Conservation (phyloP, 345 rosid species). For the Limnanthes douglasii region DNA sequence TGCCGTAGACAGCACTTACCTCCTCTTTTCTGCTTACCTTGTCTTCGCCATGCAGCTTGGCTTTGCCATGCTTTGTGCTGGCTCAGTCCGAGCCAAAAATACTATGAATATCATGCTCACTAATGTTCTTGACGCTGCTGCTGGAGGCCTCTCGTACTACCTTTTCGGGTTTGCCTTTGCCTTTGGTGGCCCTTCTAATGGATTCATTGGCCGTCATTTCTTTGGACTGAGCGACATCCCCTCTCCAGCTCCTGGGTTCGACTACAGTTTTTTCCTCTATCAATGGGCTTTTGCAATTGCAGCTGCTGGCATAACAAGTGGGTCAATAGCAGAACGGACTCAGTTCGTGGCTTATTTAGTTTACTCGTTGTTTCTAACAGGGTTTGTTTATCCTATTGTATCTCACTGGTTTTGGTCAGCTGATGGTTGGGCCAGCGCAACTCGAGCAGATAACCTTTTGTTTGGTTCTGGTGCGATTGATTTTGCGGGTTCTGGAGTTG, state of each 20-base stretch:
- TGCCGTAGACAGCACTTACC: constrained; percentile 47
- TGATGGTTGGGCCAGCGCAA: constrained; percentile 53
- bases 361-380: constrained; percentile 48
- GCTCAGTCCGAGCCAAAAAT: constrained; percentile 55
- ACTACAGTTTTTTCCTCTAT: constrained; percentile 41
- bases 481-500: constrained; percentile 37
- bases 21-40: constrained; percentile 59
- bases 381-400: constrained; percentile 45
- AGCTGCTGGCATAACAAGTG: constrained; percentile 40
- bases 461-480: constrained; percentile 20
- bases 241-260: constrained; percentile 5
- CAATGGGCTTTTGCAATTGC: constrained; percentile 59
- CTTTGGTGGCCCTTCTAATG: constrained; percentile 44
- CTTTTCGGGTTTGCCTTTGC: constrained; percentile 57
- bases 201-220: constrained; percentile 40
- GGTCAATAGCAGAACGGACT: constrained; percentile 58
- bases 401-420: constrained; percentile 58
- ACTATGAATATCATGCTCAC: constrained; percentile 71
- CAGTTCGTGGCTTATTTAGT: constrained; percentile 53
- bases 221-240: constrained; percentile 28
- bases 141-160: constrained; percentile 47
- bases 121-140: constrained; percentile 52
- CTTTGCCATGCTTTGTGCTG: constrained; percentile 63
- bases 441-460: constrained; percentile 12
- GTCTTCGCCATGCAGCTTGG: constrained; percentile 64